phyloP scores from a whole-genome alignment of 805 yeast genomes.

The Pichia thaimueangensis region DNA sequence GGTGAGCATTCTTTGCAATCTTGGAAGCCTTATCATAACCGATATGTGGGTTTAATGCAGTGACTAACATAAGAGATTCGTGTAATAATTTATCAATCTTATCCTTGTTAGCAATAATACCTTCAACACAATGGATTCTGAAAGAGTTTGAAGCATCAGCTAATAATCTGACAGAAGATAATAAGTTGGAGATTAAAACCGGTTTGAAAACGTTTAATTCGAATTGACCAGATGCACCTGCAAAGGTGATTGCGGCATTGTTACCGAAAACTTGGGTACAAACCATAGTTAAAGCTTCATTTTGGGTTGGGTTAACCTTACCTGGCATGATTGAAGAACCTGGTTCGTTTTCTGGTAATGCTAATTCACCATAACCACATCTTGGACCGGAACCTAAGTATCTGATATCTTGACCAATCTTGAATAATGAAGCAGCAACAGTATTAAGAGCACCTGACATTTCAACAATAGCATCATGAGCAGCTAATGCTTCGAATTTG shows the following conservation, averaged over 20 bases:
- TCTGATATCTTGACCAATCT: constrained; percentile 96
- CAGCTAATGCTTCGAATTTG: constrained; percentile 98
- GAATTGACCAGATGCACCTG: constrained; percentile 98
- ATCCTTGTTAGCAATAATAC: constrained; percentile 81
- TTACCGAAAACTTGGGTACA: constrained; percentile 97
- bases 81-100: constrained; percentile 83
- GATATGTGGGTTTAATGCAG: constrained; percentile 97
- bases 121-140: constrained; percentile 92
- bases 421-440: constrained; percentile 85
- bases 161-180: constrained; percentile 78
- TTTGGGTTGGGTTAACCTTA: constrained; percentile 98
- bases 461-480: constrained; percentile 97
- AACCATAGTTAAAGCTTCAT: constrained; percentile 98
- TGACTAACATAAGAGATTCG: constrained; percentile 96
- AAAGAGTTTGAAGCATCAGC: constrained; percentile 88
- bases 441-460: constrained; percentile 97
- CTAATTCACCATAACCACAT: constrained; percentile 96
- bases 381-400: constrained; percentile 99
- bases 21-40: constrained; percentile 97
- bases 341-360: constrained; percentile 97
- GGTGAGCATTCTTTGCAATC: constrained; percentile 98
- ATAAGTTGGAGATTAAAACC: constrained; percentile 83
- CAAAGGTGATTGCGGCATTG: constrained; percentile 89
- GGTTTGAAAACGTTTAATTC: constrained; percentile 99
- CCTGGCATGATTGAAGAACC: constrained; percentile 99